Evolutionary conservation across 768 basidiomycete species (phyloP).

Genomic region (Trametes villosa): DNA sequence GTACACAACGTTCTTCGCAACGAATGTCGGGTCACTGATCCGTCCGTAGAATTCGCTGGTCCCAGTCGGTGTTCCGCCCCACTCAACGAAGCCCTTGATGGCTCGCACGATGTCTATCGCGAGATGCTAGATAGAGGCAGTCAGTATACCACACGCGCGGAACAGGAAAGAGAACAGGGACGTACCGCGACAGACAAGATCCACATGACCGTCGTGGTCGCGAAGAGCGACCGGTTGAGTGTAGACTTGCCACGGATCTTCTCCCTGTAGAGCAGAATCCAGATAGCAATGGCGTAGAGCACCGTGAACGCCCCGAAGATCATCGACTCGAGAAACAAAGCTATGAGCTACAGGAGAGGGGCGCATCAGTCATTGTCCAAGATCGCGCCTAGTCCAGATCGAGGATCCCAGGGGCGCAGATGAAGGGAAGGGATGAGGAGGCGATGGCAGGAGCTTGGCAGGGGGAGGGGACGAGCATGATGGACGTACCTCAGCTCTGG

Average conservation of each 20-base stretch:
- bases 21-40: conserved; percentile 14
- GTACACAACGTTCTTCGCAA: conserved; percentile 24
- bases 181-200: conserved; percentile 16
- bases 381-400: not conserved
- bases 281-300: conserved; percentile 23
- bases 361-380: not conserved
- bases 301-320: conserved; percentile 23
- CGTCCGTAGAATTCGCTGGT: conserved; percentile 9
- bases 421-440: not conserved
- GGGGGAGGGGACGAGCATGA: not conserved
- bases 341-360: conserved; percentile 15
- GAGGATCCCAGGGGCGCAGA: not conserved
- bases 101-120: conserved; percentile 16
- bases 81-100: conserved; percentile 13
- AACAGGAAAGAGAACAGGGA: too few relatives aligned
- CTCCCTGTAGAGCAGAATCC: conserved; percentile 25
- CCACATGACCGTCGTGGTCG: conserved; percentile 21
- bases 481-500: conserved; percentile 14
- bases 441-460: not conserved
- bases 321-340: conserved; percentile 24
- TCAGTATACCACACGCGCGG: too few relatives aligned
- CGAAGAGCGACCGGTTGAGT: conserved; percentile 23
- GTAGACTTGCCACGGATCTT: conserved; percentile 12
- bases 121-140: conserved; percentile 5
- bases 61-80: conserved; percentile 9